Evolutionary conservation across 139 green algal genomes (phyloP).

Genomic region (Chlamydomonas incerta): DNA sequence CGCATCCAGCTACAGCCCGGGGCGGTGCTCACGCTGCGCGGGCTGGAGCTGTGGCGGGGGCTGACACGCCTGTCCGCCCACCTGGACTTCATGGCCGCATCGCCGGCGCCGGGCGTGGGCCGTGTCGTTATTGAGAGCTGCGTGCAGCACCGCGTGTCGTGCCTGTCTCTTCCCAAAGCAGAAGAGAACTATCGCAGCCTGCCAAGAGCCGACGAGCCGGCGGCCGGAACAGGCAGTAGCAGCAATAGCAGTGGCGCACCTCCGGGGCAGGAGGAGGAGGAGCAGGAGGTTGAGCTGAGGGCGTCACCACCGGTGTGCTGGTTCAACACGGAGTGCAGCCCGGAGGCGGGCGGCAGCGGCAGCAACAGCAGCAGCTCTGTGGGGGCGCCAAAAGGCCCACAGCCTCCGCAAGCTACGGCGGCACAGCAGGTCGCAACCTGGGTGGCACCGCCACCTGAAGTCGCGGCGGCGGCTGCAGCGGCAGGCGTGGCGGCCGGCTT

Average conservation of each 20-base stretch:
- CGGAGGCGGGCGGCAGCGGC: too few species aligned
- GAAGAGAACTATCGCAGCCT: conserved; percentile 3
- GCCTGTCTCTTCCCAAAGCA: not conserved
- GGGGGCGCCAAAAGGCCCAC: not conserved
- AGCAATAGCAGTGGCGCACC: not conserved
- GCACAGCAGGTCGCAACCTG: too few species aligned
- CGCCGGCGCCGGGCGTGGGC: too few species aligned
- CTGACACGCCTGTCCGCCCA: conserved; percentile 3
- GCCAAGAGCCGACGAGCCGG: not conserved
- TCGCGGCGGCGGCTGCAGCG: not conserved
- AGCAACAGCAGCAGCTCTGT: not conserved
- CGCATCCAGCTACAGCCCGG: not conserved
- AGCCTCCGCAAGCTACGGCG: not conserved
- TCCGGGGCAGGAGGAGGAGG: not conserved
- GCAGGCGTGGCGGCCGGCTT: not conserved
- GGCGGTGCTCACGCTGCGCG: not conserved
- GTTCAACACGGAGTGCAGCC: not conserved
- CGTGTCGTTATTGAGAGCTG: not conserved
- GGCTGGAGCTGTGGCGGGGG: not conserved
- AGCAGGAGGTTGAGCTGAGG: not conserved
- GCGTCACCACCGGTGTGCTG: not conserved
- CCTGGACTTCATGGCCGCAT: conserved; percentile 19
- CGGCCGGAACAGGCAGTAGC: too few species aligned
- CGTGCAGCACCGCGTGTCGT: conserved; percentile 15
- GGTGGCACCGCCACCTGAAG: not conserved